Evolutionary conservation across 2,329 filamentous ascomycete genomes (phyloP).

Genomic region (Fusarium pininemorale): DNA sequence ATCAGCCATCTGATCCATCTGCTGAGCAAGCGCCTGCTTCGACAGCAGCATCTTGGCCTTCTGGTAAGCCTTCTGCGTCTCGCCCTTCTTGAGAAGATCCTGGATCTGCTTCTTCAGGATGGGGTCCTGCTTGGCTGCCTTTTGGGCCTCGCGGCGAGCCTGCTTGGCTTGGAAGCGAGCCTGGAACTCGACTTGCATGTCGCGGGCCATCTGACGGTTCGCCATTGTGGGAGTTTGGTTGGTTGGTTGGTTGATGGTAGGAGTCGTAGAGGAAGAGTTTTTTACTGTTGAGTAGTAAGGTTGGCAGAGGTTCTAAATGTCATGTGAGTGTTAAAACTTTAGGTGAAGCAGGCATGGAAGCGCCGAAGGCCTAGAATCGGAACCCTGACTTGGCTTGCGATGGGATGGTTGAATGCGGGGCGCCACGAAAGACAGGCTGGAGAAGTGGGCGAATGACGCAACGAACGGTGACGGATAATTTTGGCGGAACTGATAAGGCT

Average conservation of each 20-base stretch:
- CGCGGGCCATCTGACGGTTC: constrained; percentile 66
- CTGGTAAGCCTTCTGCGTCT: constrained; percentile 70
- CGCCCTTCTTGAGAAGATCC: constrained; percentile 69
- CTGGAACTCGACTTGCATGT: constrained; percentile 72
- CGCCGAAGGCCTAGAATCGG: constrained; percentile 33
- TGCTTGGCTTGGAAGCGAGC: constrained; percentile 71
- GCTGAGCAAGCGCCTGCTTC: constrained; percentile 68
- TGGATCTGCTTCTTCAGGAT: constrained; percentile 71
- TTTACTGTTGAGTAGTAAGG: not conserved
- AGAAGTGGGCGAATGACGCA: constrained; percentile 36
- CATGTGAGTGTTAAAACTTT: constrained; percentile 37
- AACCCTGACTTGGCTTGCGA: not conserved
- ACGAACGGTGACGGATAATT: constrained; percentile 27
- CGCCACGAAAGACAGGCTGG: constrained; percentile 20
- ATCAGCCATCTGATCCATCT: constrained; percentile 72
- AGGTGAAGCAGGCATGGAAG: constrained; percentile 21
- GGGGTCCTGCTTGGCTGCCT: constrained; percentile 68
- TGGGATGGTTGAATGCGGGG: constrained; percentile 28
- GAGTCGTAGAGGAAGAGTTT: not conserved
- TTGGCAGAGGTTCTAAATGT: constrained; percentile 24
- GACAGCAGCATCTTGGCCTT: constrained; percentile 70
- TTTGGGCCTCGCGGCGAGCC: constrained; percentile 67
- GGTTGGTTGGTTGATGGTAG: not conserved
- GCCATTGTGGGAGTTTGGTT: constrained; percentile 55
- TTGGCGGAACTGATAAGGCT: not conserved